Percentiles rank a stretch among this genome's conserved stretches.
Conservation (phyloP, 352 stramenopile species). For the Globisporangium sylvaticum region DNA sequence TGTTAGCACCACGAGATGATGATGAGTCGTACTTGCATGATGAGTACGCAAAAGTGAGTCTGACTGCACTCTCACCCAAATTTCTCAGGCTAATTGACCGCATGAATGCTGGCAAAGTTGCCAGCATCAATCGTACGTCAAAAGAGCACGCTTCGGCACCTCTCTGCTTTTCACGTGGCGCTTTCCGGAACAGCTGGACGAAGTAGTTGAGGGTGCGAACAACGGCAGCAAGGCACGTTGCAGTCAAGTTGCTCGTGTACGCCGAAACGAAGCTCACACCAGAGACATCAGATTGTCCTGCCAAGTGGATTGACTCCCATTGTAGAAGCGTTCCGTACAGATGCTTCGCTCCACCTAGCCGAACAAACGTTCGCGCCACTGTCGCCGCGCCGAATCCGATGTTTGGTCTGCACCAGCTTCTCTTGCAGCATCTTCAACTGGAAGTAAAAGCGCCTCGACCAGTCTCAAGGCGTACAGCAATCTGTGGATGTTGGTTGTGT, state of each 20-base stretch:
- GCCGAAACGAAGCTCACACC: not conserved
- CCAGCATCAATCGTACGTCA: constrained; percentile 26
- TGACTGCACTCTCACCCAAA: constrained; percentile 1
- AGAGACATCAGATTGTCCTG: not conserved
- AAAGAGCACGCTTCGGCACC: constrained; percentile 14
- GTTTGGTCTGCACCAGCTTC: not conserved
- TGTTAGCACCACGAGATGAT: not conserved
- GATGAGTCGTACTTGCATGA: not conserved
- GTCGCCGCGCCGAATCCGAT: constrained; percentile 41
- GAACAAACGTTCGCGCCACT: constrained; percentile 81
- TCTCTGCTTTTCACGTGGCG: not conserved
- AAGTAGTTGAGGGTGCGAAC: constrained; percentile 44
- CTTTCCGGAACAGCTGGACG: constrained; percentile 21
- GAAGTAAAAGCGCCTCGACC: constrained; percentile 64
- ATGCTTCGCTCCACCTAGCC: constrained; percentile 46
- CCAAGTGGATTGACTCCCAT: constrained; percentile 17
- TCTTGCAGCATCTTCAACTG: constrained; percentile 15
- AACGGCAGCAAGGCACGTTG: constrained; percentile 52
- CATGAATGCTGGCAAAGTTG: constrained; percentile 33
- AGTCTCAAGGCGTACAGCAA: constrained; percentile 65
- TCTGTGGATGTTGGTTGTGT: constrained; percentile 42
- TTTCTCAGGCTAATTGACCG: constrained; percentile 16
- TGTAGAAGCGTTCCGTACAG: constrained; percentile 37
- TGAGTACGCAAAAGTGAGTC: not conserved
- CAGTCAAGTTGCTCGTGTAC: constrained; percentile 34